Conservation (phyloP, 139 green algal genomes). For the Parachlorella kessleri region DNA sequence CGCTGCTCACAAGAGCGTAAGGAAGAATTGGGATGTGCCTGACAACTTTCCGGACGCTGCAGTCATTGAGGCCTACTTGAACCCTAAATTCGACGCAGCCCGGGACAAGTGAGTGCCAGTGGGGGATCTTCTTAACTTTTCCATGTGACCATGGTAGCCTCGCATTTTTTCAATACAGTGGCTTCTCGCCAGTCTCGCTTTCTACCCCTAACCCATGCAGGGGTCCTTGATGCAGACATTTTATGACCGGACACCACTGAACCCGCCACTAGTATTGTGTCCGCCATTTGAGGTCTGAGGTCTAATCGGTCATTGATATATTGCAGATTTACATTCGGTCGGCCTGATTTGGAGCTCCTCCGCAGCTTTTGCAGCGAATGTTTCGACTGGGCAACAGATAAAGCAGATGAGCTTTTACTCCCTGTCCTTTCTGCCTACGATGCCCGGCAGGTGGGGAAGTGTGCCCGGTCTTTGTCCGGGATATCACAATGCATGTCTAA, state of each 20-base stretch:
- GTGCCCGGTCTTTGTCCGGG: no score
- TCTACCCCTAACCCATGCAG: no score
- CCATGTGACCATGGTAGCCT: no score
- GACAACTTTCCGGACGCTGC: slow-evolving; percentile 67
- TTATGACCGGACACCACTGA: no score
- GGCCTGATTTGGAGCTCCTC: slow-evolving; percentile 75
- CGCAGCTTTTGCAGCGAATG: slow-evolving; percentile 69
- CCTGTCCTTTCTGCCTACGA: slow-evolving; percentile 80
- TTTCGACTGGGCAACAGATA: slow-evolving; percentile 69
- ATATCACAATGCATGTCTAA: no score
- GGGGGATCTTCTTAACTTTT: no score
- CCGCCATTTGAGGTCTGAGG: no score
- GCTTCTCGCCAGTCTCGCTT: no score
- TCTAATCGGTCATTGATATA: no score
- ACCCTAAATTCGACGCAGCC: slow-evolving; percentile 44
- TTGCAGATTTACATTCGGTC: slow-evolving; percentile 66
- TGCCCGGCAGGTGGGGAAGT: slow-evolving; percentile 41
- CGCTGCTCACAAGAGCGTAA: slow-evolving; percentile 16
- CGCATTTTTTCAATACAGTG: no score
- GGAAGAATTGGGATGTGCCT: slow-evolving; percentile 76
- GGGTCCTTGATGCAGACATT: no score
- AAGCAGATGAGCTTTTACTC: slow-evolving; percentile 74
- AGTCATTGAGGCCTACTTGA: slow-evolving; percentile 63
- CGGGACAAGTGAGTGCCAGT: slow-evolving; percentile 42
- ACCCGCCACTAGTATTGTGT: no score